phyloP scores from a whole-genome alignment of 306 rosid species.

The Crotalaria pallida region DNA sequence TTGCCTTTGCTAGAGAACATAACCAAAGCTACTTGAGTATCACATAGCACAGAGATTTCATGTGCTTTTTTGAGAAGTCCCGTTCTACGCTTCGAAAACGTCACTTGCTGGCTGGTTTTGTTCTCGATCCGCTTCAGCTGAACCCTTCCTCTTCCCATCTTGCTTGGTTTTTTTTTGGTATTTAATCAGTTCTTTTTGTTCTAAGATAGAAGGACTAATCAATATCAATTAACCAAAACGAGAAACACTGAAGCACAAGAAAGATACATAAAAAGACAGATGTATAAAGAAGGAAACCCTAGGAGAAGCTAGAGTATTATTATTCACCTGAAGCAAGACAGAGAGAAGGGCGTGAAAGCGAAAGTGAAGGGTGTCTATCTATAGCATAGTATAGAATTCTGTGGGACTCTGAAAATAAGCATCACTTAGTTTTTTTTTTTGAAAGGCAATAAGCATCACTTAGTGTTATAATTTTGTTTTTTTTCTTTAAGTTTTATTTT shows the following conservation, averaged over 20 bases:
- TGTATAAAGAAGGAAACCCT: constrained; percentile 38
- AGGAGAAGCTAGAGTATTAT: constrained; percentile 8
- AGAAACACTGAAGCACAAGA: background rate
- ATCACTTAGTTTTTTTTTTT: no score
- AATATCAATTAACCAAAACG: background rate
- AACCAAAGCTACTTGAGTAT: constrained; percentile 75
- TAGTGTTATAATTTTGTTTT: no score
- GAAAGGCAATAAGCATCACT: no score
- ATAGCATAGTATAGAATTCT: background rate
- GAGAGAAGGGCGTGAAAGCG: background rate
- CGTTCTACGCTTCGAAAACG: constrained; percentile 59
- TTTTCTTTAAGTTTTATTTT: no score
- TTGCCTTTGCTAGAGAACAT: constrained; percentile 76
- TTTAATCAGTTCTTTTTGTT: background rate
- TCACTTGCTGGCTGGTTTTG: constrained; percentile 77
- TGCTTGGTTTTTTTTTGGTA: background rate
- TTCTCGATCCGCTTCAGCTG: constrained; percentile 85
- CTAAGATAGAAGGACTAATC: background rate
- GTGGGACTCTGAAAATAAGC: no score
- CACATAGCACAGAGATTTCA: constrained; percentile 86
- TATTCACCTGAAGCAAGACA: background rate
- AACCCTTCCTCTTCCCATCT: constrained; percentile 88
- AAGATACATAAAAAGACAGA: constrained; percentile 7
- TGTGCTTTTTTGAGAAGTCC: constrained; percentile 83
- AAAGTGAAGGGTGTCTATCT: background rate